Evolutionary conservation across 257 asterid genomes (phyloP).

Genomic region (Solanum sitiens): DNA sequence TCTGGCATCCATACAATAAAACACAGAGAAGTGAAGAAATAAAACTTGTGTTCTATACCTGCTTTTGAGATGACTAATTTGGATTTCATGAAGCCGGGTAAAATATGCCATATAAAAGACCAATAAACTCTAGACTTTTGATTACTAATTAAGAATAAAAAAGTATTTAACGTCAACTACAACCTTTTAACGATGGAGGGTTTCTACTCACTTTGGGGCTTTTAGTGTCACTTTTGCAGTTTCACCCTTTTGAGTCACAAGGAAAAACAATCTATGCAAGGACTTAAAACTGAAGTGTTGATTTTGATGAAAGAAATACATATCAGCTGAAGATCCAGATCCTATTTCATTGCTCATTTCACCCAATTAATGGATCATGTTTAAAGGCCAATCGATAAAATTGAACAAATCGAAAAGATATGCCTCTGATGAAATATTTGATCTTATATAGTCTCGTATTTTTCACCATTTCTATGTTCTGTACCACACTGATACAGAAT

Average conservation of each 20-base stretch:
- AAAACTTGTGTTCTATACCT: background rate
- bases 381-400: background rate
- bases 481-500: background rate
- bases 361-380: background rate
- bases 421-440: background rate
- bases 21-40: too few relatives aligned
- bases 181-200: background rate
- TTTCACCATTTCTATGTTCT: background rate
- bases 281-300: background rate
- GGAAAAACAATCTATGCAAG: background rate
- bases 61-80: background rate
- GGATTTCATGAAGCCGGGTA: background rate
- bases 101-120: background rate
- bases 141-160: background rate
- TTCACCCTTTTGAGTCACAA: background rate
- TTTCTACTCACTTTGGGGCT: background rate
- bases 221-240: background rate
- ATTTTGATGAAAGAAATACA: background rate
- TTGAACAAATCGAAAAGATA: background rate
- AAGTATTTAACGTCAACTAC: background rate
- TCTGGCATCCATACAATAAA: background rate
- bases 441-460: background rate
- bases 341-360: background rate
- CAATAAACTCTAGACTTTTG: background rate
- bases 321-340: background rate